Conservation (phyloP, 2,329 filamentous ascomycete species). For the Seiridium cupressi region DNA sequence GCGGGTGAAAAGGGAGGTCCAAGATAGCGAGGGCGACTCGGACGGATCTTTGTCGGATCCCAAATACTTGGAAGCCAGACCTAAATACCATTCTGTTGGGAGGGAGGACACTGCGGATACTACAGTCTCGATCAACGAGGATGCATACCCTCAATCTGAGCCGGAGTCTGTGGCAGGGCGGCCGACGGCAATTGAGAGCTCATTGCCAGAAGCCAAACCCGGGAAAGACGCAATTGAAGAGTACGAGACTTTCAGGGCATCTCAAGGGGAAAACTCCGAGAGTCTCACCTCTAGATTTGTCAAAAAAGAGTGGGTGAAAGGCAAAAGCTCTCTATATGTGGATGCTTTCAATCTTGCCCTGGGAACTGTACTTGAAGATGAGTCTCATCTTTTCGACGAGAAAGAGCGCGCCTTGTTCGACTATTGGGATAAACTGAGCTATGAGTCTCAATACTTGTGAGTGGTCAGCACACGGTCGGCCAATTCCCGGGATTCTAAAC, state of each 20-base stretch:
- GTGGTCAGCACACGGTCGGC: conserved; percentile 27
- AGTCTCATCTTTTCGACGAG: conserved; percentile 81
- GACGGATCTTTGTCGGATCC: conserved; percentile 20
- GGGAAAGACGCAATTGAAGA: conserved; percentile 73
- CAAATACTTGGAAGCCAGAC: neutral
- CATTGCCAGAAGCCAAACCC: conserved; percentile 64
- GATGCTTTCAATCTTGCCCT: conserved; percentile 95
- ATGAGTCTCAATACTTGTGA: conserved; percentile 89
- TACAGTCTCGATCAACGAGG: conserved; percentile 30
- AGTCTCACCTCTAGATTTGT: conserved; percentile 51
- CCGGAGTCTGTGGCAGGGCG: conserved; percentile 26
- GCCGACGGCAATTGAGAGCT: conserved; percentile 68
- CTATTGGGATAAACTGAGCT: conserved; percentile 70
- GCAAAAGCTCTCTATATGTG: conserved; percentile 88
- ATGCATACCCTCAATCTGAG: conserved; percentile 21
- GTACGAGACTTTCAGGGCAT: conserved; percentile 70
- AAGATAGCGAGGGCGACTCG: conserved; percentile 32
- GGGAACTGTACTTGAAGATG: conserved; percentile 84
- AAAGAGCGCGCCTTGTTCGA: conserved; percentile 75
- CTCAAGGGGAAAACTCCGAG: conserved; percentile 44
- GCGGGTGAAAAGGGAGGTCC: conserved; percentile 27
- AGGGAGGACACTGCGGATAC: conserved; percentile 16
- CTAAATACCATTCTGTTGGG: neutral
- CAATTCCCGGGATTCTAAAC: neutral
- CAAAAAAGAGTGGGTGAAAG: conserved; percentile 63